Evolutionary conservation across 306 rosid genomes (phyloP).

Genomic region (Cicer cuneatum): DNA sequence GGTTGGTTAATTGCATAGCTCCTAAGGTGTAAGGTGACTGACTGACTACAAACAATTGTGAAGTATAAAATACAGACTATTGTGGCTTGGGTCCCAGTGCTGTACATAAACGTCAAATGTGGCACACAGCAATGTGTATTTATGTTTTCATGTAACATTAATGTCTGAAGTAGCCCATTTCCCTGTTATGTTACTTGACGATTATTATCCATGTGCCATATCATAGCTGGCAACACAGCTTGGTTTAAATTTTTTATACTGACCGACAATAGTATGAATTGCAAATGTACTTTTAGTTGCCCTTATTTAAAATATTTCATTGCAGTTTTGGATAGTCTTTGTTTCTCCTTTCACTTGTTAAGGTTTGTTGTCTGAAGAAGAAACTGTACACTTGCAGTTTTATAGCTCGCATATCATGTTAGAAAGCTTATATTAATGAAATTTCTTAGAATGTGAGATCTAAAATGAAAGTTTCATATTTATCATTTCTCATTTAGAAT

Average conservation of each 20-base stretch:
- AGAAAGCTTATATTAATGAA: slow-evolving; percentile 34
- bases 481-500: slow-evolving; percentile 32
- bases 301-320: slow-evolving; percentile 37
- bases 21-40: slow-evolving; percentile 52
- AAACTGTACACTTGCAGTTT: slow-evolving; percentile 16
- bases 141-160: slow-evolving; percentile 61
- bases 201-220: slow-evolving; percentile 50
- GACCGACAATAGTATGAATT: slow-evolving; percentile 48
- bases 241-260: slow-evolving; percentile 42
- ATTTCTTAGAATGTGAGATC: slow-evolving; percentile 12
- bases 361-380: slow-evolving; percentile 24
- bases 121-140: slow-evolving; percentile 65
- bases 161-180: slow-evolving; percentile 54
- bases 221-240: slow-evolving; percentile 47
- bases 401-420: slow-evolving; percentile 35
- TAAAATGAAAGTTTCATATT: slow-evolving; percentile 30
- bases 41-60: slow-evolving; percentile 67
- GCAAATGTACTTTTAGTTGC: slow-evolving; percentile 46
- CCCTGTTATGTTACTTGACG: slow-evolving; percentile 50
- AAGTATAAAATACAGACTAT: slow-evolving; percentile 59
- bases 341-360: slow-evolving; percentile 36
- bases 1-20: slow-evolving; percentile 53
- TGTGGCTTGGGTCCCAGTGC: slow-evolving; percentile 62
- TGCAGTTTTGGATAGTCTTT: slow-evolving; percentile 39
- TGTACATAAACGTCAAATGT: slow-evolving; percentile 78